Base-by-base conservation (phyloP, 257 asterid genomes). In the Solanum piurae region DNA sequence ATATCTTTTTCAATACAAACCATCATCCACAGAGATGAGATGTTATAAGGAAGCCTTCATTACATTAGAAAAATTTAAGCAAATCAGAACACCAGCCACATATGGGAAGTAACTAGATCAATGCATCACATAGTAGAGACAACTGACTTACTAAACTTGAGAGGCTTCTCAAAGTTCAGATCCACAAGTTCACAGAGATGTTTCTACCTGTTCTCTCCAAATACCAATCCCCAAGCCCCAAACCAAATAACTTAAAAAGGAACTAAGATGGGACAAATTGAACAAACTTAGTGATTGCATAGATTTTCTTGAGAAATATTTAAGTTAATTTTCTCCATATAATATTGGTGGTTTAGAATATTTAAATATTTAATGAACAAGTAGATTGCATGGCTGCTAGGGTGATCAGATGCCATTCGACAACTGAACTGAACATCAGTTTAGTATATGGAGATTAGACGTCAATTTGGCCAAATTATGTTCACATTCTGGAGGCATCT, bases 81-180 rank as follows among this genome's bases (percentile, higher is more conserved):
- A 80, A 46, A 46, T 80, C 85, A 80, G 40, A 49, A 10, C 29
- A 80, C 68, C 85, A 80, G 44, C 18, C 27, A 80, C 20, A 29
- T 9, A 76, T 46, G 69, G 27, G 12, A 18, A 46, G 85, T 49
- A 80, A 80, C 66, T 79, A 29, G 66, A 49, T 80, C 38, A 29
- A 80, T 29, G 66, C 34, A 80, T 27, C 68, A 5, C 68, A 49
- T 46, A 29, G 85, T 46, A 49, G 68, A 27, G 85, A 80, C 11
- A 8, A 46, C 38, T 27, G 40, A 44, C 40, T 80, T 31, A 29
- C 29, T 31, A 80, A 49, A 46, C 42, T 80, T 80, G 42, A 80
- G 85, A 80, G 42, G 85, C 68, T 80, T 80, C 85, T 46, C 69
- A 80, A 49, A 80, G 85, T 80, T 80, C 68, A 80, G 69, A 80